Base-by-base conservation (phyloP, 768 basidiomycete genomes). In the Cystofilobasidium macerans region DNA sequence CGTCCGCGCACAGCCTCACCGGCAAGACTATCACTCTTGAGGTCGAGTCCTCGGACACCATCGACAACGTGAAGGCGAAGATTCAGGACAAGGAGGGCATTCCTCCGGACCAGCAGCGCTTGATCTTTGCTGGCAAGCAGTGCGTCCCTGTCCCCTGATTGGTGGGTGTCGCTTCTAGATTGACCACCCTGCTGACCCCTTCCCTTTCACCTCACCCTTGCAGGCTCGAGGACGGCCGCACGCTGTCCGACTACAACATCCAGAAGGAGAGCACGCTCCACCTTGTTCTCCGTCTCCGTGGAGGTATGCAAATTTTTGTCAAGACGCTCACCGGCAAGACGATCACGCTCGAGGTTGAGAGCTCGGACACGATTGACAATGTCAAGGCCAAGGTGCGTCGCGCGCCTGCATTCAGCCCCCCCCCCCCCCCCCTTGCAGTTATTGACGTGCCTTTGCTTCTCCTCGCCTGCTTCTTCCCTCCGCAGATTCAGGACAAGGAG, bases 41-140 rank as follows among this genome's bases (percentile, higher is more conserved):
- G 74, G 78, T 79, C 69, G 78, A 79, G 73, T 78, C 78, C 28
- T 77, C 77, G 35, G 78, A 79, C 76, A 79, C 79, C 38, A 79
- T 80, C 75, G 78, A 79, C 73, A 78, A 78, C 59, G 76, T 78
- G 72, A 78, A 78, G 72, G 73, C 73, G 68, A 79, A 79, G 48
- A 28, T 42, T 47, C 72, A 71, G 69, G 72, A 71, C 67, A 71
- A 71, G 71, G 69, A 71, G 71, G 87, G 87, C 0, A 88, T 88
- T 35, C 86, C 86, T 42, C 85, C 87, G 68, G 90, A 91, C 71
- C 89, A 89, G 73, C 89, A 92, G 72, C 86, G 89, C 53, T 80
- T 92, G 11, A 92, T 91, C 76, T 92, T 92, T 70, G 90, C 90
- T 35, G 90, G 89, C 36, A 92, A 93, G 78, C 90, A 93, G 75